Percentiles rank a stretch among this genome's conserved stretches.
These are phyloP conservation scores for Sporisorium iseilematis-ciliati DNA, from an alignment of 1,284 basidiomycete genomes.

Conservation along the genomic window DNA sequence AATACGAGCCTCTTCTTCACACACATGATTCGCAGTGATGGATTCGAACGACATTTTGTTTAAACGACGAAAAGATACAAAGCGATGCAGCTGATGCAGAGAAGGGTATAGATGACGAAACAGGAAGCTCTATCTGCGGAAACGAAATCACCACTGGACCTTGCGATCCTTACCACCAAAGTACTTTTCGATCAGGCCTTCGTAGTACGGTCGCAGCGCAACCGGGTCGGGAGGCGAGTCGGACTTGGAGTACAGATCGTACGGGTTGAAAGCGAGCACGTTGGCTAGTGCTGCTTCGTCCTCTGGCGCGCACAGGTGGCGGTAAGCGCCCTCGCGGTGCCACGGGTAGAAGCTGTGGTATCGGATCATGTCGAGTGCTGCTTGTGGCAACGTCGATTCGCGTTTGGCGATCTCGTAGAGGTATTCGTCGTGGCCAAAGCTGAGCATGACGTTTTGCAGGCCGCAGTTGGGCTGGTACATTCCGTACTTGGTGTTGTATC, in stretches of 20 bases:
- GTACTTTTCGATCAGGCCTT: constrained; percentile 83
- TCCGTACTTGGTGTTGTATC: constrained; percentile 84
- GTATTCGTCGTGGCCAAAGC: constrained; percentile 84
- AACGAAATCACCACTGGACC: constrained; percentile 40
- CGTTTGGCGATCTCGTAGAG: constrained; percentile 55
- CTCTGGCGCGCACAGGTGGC: constrained; percentile 40
- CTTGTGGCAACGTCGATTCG: constrained; percentile 77
- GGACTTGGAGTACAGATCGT: constrained; percentile 90
- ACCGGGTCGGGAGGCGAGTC: constrained; percentile 78
- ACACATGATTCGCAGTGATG: background rate
- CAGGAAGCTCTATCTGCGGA: background rate
- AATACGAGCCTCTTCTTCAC: constrained; percentile 6
- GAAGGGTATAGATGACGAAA: constrained; percentile 17
- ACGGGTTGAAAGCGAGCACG: constrained; percentile 81
- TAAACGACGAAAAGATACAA: background rate
- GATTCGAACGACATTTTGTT: background rate
- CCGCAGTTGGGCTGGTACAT: constrained; percentile 88
- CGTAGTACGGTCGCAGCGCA: constrained; percentile 83
- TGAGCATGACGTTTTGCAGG: constrained; percentile 88
- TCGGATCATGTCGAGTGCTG: constrained; percentile 89
- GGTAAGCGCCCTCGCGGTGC: constrained; percentile 58
- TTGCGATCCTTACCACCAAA: constrained; percentile 72
- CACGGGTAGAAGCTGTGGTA: constrained; percentile 93
- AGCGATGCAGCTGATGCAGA: background rate
- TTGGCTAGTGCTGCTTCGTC: constrained; percentile 46